These are phyloP conservation scores for Kalanchoe fedtschenkoi DNA, from an alignment of 164 flowering plant species.

Conservation along the genomic window DNA sequence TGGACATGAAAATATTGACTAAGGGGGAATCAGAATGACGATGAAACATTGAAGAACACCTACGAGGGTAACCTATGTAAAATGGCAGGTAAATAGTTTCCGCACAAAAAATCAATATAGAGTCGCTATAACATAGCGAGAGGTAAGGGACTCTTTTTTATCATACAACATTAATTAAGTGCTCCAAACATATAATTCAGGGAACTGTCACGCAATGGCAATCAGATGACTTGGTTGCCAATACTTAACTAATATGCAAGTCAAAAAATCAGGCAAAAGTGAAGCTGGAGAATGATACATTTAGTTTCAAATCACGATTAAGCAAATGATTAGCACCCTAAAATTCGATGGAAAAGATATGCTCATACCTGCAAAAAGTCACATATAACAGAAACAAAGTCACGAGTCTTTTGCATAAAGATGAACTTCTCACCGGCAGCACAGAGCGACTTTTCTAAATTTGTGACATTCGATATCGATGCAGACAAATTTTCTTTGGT, in stretches of 20 bases:
- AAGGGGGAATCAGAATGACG: not conserved
- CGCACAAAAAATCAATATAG: not conserved
- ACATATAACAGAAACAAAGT: slow-evolving; percentile 85
- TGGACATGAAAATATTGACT: not conserved
- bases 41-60: not conserved
- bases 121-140: not conserved
- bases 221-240: not conserved
- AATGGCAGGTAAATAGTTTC: not conserved
- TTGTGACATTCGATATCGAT: slow-evolving; percentile 49
- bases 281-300: not conserved
- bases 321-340: slow-evolving; percentile 2
- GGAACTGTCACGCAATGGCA: not conserved
- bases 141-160: not conserved
- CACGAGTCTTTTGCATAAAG: slow-evolving; percentile 94
- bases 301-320: not conserved
- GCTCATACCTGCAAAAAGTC: slow-evolving; percentile 82
- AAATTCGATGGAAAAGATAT: slow-evolving; percentile 11
- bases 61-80: not conserved
- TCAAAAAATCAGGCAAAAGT: not conserved
- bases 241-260: not conserved
- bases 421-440: slow-evolving; percentile 88
- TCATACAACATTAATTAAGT: too few relatives aligned
- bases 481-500: slow-evolving; percentile 61
- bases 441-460: slow-evolving; percentile 56
- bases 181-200: not conserved